These are phyloP conservation scores for Trifolium fragiferum DNA, from an alignment of 306 rosid species.

Conservation along the genomic window DNA sequence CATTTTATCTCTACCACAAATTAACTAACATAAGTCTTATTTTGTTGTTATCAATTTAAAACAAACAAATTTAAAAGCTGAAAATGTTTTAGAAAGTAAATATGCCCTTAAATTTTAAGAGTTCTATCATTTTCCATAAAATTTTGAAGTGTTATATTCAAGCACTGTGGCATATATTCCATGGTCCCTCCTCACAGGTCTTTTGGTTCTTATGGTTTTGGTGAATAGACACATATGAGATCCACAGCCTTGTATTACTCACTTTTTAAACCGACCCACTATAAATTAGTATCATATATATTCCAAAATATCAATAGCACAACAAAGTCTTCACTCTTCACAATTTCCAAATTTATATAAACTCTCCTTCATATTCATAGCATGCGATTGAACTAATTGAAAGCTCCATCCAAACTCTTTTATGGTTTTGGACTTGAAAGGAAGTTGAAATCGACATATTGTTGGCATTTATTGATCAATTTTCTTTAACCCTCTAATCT, in stretches of 20 bases:
- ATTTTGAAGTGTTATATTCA: not conserved
- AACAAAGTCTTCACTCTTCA: not conserved
- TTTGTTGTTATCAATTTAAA: no score
- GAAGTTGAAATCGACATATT: not conserved
- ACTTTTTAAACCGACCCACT: slow-evolving; percentile 33
- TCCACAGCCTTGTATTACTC: not conserved
- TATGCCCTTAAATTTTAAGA: no score
- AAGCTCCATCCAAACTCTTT: slow-evolving; percentile 16
- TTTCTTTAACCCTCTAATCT: no score
- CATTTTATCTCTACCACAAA: no score
- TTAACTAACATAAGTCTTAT: no score
- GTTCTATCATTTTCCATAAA: not conserved
- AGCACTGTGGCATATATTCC: not conserved
- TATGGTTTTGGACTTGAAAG: not conserved
- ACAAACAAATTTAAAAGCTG: no score
- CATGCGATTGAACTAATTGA: not conserved
- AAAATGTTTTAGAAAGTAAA: no score
- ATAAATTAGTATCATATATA: not conserved
- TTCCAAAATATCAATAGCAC: not conserved
- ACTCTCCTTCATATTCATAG: not conserved
- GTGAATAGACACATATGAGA: slow-evolving; percentile 14
- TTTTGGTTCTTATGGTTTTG: slow-evolving; percentile 6
- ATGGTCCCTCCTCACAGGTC: slow-evolving; percentile 19
- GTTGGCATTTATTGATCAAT: no score
- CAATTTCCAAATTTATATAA: not conserved